Base-by-base conservation (phyloP, 495 filamentous ascomycete species). In the Venustampulla echinocandica region DNA sequence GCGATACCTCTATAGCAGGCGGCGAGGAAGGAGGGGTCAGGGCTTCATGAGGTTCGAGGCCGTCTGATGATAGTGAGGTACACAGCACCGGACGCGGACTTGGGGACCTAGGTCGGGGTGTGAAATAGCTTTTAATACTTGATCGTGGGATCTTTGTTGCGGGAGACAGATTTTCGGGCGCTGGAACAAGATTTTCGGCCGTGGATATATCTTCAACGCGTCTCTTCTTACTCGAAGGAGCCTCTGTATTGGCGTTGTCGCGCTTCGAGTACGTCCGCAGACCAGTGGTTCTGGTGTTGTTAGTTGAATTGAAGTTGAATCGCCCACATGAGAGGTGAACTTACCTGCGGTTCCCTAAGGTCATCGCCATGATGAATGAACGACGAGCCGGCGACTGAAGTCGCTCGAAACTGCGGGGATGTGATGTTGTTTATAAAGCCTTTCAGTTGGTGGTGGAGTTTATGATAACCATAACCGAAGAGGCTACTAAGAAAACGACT, bases 81-180 rank as follows among this genome's bases (percentile, higher is more conserved):
- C n/a, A 30, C n/a, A 30, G 7, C 27, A 7, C n/a, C 7, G 27
- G n/a, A 7, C 7, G n/a, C 0, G 43, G 39, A 40, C 44, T 55
- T 14, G 49, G 46, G 13, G 52, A 45, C n/a, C 33, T 44, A 21
- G 43, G 42, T 3, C 46, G 25, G 27, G 55, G 51, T 32, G 49
- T 59, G 56, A 59, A 59, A 28, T 53, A 59, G 28, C 32, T 42
- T 28, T 43, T 42, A 10, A 59, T 59, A 3, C 41, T 46, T 5
- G 20, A 14, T 13, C 37, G 42, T 20, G 23, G 30, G 4, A 33
- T 19, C 6, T 17, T 30, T 13, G 6, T 38, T 11, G 35, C 10
- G 10, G 17, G 35, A 38, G 35, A 17, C 7, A 6, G 35, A 6
- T 38, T 6, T 38, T 38, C 35, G 17, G 17, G n/a, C n/a, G n/a